A percentile compares a stretch with the other conserved stretches of the same genome.
Conservation (phyloP, 306 rosid species). For the Cicer pinnatifidum region DNA sequence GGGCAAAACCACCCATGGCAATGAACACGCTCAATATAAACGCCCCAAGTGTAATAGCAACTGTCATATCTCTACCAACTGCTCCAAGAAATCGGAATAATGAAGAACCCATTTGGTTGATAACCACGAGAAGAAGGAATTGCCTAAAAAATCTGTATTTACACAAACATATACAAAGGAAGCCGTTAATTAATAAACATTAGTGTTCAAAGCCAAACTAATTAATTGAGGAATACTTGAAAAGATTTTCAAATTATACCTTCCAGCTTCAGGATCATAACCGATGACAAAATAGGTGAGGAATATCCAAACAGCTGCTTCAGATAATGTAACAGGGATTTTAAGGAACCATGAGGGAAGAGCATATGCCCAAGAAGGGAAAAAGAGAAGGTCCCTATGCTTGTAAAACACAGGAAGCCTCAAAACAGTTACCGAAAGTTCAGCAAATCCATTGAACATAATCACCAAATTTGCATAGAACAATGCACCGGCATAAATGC, state of each 20-base stretch:
- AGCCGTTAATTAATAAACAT: neutral
- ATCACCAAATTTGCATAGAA: slow-evolving; percentile 19
- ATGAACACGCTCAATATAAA: slow-evolving; percentile 46
- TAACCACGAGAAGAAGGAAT: slow-evolving; percentile 48
- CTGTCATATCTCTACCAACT: slow-evolving; percentile 55
- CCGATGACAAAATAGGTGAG: slow-evolving; percentile 59
- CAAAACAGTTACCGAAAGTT: slow-evolving; percentile 51
- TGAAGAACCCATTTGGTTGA: slow-evolving; percentile 58
- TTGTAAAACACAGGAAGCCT: slow-evolving; percentile 68
- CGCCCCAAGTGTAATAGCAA: slow-evolving; percentile 50
- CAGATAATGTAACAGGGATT: slow-evolving; percentile 50
- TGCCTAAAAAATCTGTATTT: slow-evolving; percentile 58
- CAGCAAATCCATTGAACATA: slow-evolving; percentile 51
- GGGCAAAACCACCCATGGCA: slow-evolving; percentile 54
- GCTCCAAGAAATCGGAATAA: slow-evolving; percentile 55
- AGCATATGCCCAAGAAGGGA: slow-evolving; percentile 65
- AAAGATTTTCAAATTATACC: slow-evolving; percentile 43
- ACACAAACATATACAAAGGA: neutral
- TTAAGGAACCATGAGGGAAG: slow-evolving; percentile 57
- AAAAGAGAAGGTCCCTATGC: slow-evolving; percentile 62
- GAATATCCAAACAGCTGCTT: slow-evolving; percentile 56
- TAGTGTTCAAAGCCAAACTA: neutral
- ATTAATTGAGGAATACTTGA: neutral
- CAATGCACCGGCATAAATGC: slow-evolving; percentile 43
- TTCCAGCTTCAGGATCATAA: slow-evolving; percentile 51